Evolutionary conservation across 2,329 filamentous ascomycete genomes (phyloP), one percentile per base, ranked within the genome.

Genomic region (Fusarium sp.): DNA sequence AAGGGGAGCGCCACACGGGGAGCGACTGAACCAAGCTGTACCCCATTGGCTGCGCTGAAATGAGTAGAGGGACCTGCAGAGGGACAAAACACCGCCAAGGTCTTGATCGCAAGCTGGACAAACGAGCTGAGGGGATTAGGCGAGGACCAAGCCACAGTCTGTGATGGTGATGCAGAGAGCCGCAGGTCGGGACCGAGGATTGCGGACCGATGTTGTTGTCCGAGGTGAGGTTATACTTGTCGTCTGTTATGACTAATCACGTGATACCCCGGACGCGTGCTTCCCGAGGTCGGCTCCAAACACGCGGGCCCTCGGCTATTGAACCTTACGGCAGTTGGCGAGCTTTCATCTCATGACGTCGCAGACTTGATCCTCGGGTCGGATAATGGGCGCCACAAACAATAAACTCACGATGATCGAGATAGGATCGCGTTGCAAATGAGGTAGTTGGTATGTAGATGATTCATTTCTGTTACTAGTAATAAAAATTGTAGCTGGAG

Each of bases 31-130:
- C 30, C 37, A 54, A 31, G 31, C 36, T 10, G 48, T 41, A 30
- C 43, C 65, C 54, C 34, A 75, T 75, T 75, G 71, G 71, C 37
- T 61, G 41, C 27, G 56, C 50, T 54, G 60, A 74, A 69, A 73
- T 75, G 65, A 64, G 63, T 46, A 52, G 60, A 50, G 40, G 30
- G 50, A 57, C 10, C 48, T 51, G 54, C 59, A 58, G 52, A 48
- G 41, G 40, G 52, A 15, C 34, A 40, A 13, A 68, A 40, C 37
- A 51, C 34, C 37, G 67, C 67, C 54, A 70, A 68, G 59, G 30
- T 53, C 30, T 36, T 53, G 51, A 55, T 50, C 51, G 40, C 23
- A 46, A 36, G 47, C 34, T 46, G 46, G 62, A 61, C 59, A 54
- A 71, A 65, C 63, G 56, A 65, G 56, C 39, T 6, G 18, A 37